Evolutionary conservation across 805 yeast genomes (phyloP), one percentile per base, ranked within the genome.

Genomic region (Schizosaccharomyces osmophilus): DNA sequence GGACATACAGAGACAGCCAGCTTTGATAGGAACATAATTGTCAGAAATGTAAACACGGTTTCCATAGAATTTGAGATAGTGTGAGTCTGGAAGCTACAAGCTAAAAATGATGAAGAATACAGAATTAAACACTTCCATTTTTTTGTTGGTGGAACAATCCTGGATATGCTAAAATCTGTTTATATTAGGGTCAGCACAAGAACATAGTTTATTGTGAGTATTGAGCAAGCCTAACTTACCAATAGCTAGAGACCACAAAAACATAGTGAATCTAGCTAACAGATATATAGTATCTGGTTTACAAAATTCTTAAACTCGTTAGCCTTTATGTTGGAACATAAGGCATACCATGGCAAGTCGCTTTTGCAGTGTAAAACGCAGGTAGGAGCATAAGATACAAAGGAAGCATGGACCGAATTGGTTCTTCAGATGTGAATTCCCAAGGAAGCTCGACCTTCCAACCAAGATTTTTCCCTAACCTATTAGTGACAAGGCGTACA

Each of bases 21-120:
- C 11, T 29, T 22, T 1, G 36, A 29, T n/a, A 51, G n/a, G 5
- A 51, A 29, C n/a, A 51, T 17, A 13, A 85, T 67, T 17, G 76
- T 69, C 65, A 78, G 69, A 24, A 83, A 65, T 9, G 84, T 72
- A 54, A 84, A 57, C 15, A 74, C 64, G 0, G 78, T 73, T 61
- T 93, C 99, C 1, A 86, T 68, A 26, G 88, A 79, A 69, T 93
- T 93, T n/a, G 95, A 85, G 67, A 93, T 85, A 0, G 94, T 82
- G 68, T 88, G 97, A 0, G 86, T 76, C 68, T 93, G 97, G 67
- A 82, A 82, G 0, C 83, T 80, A 11, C 9, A 17, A 8, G 42
- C 39, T 24, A 22, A 22, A 22, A 36, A 22, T 22, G 48, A 22
- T 29, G 19, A 4, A 5, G 19, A 22, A 51, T 24, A 24, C 8